A percentile compares a stretch with the other conserved stretches of the same genome.
phyloP scores from a whole-genome alignment of 352 stramenopile species.

The Globisporangium apiculatum region DNA sequence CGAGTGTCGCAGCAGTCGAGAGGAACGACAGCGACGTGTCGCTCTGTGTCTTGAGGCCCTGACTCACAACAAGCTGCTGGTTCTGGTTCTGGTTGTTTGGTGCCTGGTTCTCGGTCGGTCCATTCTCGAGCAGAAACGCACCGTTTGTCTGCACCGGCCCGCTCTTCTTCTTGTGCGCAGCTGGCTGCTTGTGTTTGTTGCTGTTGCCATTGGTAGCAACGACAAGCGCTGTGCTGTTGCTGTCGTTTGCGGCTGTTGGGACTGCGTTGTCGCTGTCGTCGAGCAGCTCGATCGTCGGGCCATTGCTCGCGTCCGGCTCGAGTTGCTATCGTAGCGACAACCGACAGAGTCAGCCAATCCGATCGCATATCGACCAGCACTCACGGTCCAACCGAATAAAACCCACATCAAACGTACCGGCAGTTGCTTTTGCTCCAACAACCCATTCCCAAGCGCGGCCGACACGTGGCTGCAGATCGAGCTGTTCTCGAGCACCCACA shows the following conservation, averaged over 20 bases:
- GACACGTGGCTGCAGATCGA: conserved; percentile 75
- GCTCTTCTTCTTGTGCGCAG: conserved; percentile 6
- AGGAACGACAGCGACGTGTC: conserved; percentile 21
- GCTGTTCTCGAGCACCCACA: conserved; percentile 84
- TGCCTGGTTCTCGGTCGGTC: conserved; percentile 19
- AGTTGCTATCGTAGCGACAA: conserved; percentile 12
- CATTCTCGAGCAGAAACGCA: conserved; percentile 29
- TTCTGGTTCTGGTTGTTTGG: conserved; percentile 17
- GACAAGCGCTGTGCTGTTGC: conserved; percentile 25
- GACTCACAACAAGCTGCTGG: conserved; percentile 32
- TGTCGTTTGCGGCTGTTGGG: conserved; percentile 7
- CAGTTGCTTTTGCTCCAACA: conserved; percentile 45
- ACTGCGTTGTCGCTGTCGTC: conserved; percentile 25
- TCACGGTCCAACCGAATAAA: no score
- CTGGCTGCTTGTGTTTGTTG: neutral
- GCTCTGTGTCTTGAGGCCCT: conserved; percentile 12
- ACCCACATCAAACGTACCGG: conserved; percentile 9
- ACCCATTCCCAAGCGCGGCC: conserved; percentile 51
- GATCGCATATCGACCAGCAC: neutral
- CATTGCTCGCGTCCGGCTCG: conserved; percentile 19
- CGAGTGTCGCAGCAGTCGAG: conserved; percentile 35
- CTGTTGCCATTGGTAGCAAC: conserved; percentile 11
- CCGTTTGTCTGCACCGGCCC: conserved; percentile 7
- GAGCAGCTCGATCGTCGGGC: conserved; percentile 35
- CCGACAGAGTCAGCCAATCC: neutral